Conservation (phyloP, 108 stramenopile genomes). For the Mayamaea pseudoterrestris region DNA sequence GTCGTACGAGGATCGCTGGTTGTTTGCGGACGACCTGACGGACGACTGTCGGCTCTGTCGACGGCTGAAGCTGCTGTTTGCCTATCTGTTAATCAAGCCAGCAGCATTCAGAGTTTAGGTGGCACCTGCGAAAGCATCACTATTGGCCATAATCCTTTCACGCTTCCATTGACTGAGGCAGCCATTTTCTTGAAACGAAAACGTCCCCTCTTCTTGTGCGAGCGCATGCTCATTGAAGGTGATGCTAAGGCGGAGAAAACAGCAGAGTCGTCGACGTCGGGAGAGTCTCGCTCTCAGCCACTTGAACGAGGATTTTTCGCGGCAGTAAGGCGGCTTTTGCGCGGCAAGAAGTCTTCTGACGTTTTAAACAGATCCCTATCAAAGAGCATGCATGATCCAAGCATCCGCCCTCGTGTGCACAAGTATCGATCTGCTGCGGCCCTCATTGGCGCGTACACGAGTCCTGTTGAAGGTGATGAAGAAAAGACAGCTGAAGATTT, state of each 20-base stretch:
- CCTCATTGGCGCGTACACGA: conserved; percentile 50
- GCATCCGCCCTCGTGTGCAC: not conserved
- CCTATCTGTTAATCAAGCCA: conserved; percentile 71
- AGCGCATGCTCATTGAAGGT: conserved; percentile 23
- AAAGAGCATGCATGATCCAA: too few species aligned
- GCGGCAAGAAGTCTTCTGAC: too few species aligned
- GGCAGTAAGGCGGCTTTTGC: too few species aligned
- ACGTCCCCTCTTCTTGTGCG: conserved; percentile 53
- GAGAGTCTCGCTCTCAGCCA: too few species aligned
- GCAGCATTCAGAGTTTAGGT: conserved; percentile 49
- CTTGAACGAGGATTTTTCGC: too few species aligned
- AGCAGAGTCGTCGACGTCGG: too few species aligned
- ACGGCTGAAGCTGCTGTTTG: conserved; percentile 53
- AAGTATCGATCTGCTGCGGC: conserved; percentile 19
- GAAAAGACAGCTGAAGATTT: too few species aligned
- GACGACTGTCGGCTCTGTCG: conserved; percentile 59
- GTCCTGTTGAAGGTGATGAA: conserved; percentile 38
- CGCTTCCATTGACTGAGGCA: conserved; percentile 27
- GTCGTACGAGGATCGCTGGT: conserved; percentile 63
- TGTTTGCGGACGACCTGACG: conserved; percentile 78
- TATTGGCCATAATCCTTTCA: conserved; percentile 74
- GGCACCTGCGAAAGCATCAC: conserved; percentile 66
- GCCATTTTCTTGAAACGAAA: conserved; percentile 34
- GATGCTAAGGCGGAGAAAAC: conserved; percentile 7
- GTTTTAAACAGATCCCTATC: too few species aligned